Conservation (phyloP, 208 protist species). For the Acanthamoeba healyi region DNA sequence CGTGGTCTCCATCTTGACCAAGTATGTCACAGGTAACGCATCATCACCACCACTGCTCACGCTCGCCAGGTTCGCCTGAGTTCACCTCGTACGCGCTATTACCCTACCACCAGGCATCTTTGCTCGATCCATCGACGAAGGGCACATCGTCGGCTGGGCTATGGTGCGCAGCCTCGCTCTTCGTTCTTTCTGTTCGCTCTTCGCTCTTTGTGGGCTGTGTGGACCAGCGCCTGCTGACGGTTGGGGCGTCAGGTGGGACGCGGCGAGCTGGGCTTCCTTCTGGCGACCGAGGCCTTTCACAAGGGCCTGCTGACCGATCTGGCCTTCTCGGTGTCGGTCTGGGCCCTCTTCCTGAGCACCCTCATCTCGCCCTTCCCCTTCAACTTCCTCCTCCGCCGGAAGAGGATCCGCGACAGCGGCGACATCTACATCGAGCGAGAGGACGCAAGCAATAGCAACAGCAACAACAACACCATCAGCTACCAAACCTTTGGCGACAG, state of each 20-base stretch:
- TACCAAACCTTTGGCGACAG: not conserved
- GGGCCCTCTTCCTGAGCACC: conserved; percentile 56
- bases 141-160: conserved; percentile 45
- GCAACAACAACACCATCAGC: too few species aligned
- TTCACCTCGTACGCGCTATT: not conserved
- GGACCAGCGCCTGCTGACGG: too few species aligned
- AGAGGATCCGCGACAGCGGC: not conserved
- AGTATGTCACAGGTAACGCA: conserved; percentile 44
- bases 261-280: conserved; percentile 48
- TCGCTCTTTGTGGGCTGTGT: too few species aligned
- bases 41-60: too few species aligned
- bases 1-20: conserved; percentile 56
- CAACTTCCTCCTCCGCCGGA: conserved; percentile 17
- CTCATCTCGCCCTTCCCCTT: conserved; percentile 58
- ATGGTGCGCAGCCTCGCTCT: not conserved
- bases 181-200: not conserved
- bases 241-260: not conserved
- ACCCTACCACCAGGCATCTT: not conserved
- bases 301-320: conserved; percentile 35
- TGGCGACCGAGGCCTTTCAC: conserved; percentile 44
- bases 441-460: not conserved
- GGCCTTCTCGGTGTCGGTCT: conserved; percentile 51
- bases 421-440: not conserved
- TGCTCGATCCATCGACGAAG: not conserved
- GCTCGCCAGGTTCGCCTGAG: not conserved